Evolutionary conservation across 2,329 filamentous ascomycete genomes (phyloP), one percentile per base, ranked within the genome.

Genomic region (Exophiala alcalophila): DNA sequence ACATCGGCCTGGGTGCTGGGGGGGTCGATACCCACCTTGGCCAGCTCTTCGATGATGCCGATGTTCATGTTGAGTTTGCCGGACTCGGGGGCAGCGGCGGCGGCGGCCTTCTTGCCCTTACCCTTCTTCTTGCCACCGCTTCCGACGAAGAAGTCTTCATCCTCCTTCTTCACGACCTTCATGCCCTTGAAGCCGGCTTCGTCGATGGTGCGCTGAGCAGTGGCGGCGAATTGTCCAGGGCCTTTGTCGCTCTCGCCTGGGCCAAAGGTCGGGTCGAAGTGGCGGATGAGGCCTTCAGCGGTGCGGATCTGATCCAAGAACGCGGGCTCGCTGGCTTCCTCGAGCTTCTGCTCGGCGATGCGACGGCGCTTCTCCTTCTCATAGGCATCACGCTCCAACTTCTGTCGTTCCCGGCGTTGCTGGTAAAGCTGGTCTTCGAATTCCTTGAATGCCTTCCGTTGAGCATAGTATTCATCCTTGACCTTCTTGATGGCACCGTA

Each of bases 241-340:
- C 47, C 50, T 23, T 57, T 64, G 15, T 65, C 62, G 36, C 66
- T 57, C 72, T 80, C 66, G 74, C 73, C 49, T 77, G 77, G 47
- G 84, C 86, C 68, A 84, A 86, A 62, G 76, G 63, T 78, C 2
- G 91, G 91, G 65, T 97, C 90, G 56, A 97, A 91, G 76, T 91
- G 91, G 56, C 83, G 82, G 57, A 97, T 86, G 31, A 98, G 76
- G 63, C 82, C 85, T 70, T 92, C 86, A 50, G 88, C 86, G 39
- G 84, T 84, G 59, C 89, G 79, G 61, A 98, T 95, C 72, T 98
- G 89, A 58, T 96, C 88, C 32, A 87, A 76, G 73, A 88, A 98
- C 38, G 92, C 92, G 11, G 84, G 89, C 58, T 87, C 83, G 20
- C 63, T 68, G 44, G 65, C 70, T 57, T 73, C 70, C 56, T 73